Evolutionary conservation across 805 yeast genomes (phyloP).

Genomic region (Komagataella ulmi): DNA sequence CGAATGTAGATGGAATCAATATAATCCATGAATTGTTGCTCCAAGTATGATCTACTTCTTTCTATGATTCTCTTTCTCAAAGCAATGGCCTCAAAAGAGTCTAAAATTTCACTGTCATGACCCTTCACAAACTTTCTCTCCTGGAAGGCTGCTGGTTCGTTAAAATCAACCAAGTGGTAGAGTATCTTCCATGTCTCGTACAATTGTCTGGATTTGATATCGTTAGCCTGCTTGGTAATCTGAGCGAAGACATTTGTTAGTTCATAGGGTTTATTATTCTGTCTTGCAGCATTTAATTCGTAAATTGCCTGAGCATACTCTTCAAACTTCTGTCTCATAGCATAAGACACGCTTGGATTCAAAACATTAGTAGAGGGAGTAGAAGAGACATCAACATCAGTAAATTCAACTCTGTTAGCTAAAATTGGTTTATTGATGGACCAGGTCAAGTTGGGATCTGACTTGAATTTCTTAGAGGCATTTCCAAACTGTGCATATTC

Average conservation of each 20-base stretch:
- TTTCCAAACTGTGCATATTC: background rate
- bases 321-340: slow-evolving; percentile 44
- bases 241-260: slow-evolving; percentile 48
- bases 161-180: slow-evolving; percentile 25
- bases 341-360: slow-evolving; percentile 24
- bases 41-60: slow-evolving; percentile 50
- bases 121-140: slow-evolving; percentile 20
- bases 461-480: background rate
- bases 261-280: slow-evolving; percentile 36
- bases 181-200: slow-evolving; percentile 66
- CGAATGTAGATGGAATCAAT: slow-evolving; percentile 48
- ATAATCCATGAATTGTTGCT: slow-evolving; percentile 64
- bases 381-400: slow-evolving; percentile 13
- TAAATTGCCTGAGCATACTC: slow-evolving; percentile 61
- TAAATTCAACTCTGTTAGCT: slow-evolving; percentile 15
- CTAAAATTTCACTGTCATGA: slow-evolving; percentile 12
- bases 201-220: slow-evolving; percentile 51
- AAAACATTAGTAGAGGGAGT: slow-evolving; percentile 7
- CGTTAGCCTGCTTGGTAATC: slow-evolving; percentile 40
- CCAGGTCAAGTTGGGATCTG: background rate
- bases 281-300: slow-evolving; percentile 58
- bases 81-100: slow-evolving; percentile 16
- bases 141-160: slow-evolving; percentile 20
- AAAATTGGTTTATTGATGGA: slow-evolving; percentile 10
- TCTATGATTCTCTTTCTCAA: slow-evolving; percentile 32